Evolutionary conservation across 441 rosid species (phyloP).

Genomic region (Arabidopsis lyrata): DNA sequence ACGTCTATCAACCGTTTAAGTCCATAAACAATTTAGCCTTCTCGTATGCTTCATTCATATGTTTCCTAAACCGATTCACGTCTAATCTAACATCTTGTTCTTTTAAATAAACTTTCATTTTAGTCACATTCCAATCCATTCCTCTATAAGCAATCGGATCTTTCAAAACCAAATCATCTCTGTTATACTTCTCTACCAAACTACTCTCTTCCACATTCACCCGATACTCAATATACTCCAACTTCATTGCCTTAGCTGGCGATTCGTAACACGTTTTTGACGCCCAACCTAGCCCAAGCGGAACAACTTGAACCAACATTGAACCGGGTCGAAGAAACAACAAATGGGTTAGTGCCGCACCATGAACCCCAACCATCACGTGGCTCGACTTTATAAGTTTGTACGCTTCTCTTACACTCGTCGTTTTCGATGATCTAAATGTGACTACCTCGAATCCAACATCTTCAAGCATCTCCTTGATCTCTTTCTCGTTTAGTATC

Average conservation of each 20-base stretch:
- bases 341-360: conserved; percentile 65
- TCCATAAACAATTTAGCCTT: conserved; percentile 56
- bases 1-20: conserved; percentile 33
- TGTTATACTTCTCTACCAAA: conserved; percentile 52
- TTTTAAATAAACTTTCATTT: conserved; percentile 64
- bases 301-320: conserved; percentile 61
- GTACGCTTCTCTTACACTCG: conserved; percentile 45
- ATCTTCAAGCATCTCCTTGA: conserved; percentile 38
- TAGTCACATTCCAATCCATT: conserved; percentile 44
- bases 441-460: conserved; percentile 58
- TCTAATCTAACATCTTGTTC: conserved; percentile 61
- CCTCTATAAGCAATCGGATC: conserved; percentile 53
- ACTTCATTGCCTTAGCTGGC: conserved; percentile 52
- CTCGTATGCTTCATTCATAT: conserved; percentile 45
- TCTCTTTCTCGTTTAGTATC: conserved; percentile 48
- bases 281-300: conserved; percentile 57
- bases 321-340: conserved; percentile 62
- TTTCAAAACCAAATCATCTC: conserved; percentile 51
- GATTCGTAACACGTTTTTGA: conserved; percentile 52
- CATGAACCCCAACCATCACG: conserved; percentile 67
- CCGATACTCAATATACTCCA: conserved; percentile 57
- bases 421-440: conserved; percentile 43
- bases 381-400: conserved; percentile 58
- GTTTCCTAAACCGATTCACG: conserved; percentile 48
- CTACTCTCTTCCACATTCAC: conserved; percentile 57